Evolutionary conservation across 768 basidiomycete species (phyloP), one percentile per base, ranked within the genome.

Genomic region (Paxillus ammoniavirescens): DNA sequence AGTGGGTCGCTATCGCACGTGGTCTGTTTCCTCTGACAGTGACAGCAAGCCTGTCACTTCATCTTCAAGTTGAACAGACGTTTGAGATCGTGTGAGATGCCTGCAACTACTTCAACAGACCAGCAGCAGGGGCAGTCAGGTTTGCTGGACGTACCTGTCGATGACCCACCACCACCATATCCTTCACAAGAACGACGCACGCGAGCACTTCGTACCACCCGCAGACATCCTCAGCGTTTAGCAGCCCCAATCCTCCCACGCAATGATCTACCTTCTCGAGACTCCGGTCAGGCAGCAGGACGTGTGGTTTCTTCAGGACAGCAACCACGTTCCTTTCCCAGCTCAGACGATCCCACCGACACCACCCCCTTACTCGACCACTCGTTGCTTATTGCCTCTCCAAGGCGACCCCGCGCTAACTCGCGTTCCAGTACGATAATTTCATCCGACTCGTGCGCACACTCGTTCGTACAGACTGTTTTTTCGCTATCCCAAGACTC

Each of bases 161-260:
- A 68, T 9, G 87, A 89, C 59, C 87, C 87, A 3, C 87, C 87
- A 9, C 87, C 87, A 0, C 87, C 87, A 2, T 89, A 89, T 66
- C 87, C 86, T 17, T 73, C 76, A 1, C 71, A 67, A 33, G 66
- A 77, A 54, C 73, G 82, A 18, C 78, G 80, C 36, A 51, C 68
- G 7, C 69, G 77, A 49, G 54, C 71, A 42, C 59, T 64, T 48
- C 72, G 71, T 23, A 44, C 60, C 44, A 56, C 59, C 6, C 70
- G 64, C 53, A 68, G 67, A 52, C 59, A 65, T 37, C 37, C 69
- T 49, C 68, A 72, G 47, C 63, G 71, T 57, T 38, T 59, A 42
- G 60, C 73, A 28, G 61, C 67, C 50, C 56, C 54, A 64, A 64
- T 65, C 53, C 50, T 64, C 14, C 55, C 65, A 53, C 66, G 69